Conservation (phyloP, 164 flowering plant species). For the Warburgia ugandensis region DNA sequence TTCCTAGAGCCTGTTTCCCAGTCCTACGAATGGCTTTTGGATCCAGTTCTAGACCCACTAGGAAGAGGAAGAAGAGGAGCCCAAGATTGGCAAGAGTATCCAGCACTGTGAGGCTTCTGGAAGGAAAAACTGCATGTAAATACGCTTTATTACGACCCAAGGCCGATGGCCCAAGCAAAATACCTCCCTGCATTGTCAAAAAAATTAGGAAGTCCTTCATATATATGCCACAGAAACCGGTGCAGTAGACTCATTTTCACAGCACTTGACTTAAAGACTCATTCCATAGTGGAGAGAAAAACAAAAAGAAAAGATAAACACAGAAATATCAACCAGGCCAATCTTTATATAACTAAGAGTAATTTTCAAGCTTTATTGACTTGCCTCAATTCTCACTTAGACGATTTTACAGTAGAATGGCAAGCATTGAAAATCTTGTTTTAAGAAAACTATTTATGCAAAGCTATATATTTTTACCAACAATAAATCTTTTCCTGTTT, state of each 20-base stretch:
- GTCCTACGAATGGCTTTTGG: conserved; percentile 39
- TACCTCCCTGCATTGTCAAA: conserved; percentile 49
- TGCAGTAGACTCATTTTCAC: neutral
- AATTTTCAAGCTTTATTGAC: too few relatives aligned
- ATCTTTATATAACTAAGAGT: too few relatives aligned
- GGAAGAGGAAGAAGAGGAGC: conserved; percentile 68
- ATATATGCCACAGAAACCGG: neutral
- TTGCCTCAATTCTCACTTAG: too few relatives aligned
- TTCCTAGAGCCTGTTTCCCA: conserved; percentile 47
- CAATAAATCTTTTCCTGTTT: too few relatives aligned
- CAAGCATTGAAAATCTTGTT: too few relatives aligned
- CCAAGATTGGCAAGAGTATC: conserved; percentile 77
- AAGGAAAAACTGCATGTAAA: conserved; percentile 46
- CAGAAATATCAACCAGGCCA: neutral
- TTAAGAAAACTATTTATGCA: too few relatives aligned
- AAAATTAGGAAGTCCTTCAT: neutral
- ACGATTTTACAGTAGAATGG: too few relatives aligned
- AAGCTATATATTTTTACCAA: too few relatives aligned
- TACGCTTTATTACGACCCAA: conserved; percentile 47
- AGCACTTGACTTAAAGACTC: neutral
- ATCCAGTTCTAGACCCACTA: conserved; percentile 65
- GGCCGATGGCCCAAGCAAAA: conserved; percentile 76
- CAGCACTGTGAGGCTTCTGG: conserved; percentile 52
- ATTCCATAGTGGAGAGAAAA: neutral
- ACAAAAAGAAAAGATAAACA: neutral